Percentiles rank a stretch among this genome's conserved stretches.
Conservation (phyloP, 345 rosid genomes). For the Populus pruinosa region DNA sequence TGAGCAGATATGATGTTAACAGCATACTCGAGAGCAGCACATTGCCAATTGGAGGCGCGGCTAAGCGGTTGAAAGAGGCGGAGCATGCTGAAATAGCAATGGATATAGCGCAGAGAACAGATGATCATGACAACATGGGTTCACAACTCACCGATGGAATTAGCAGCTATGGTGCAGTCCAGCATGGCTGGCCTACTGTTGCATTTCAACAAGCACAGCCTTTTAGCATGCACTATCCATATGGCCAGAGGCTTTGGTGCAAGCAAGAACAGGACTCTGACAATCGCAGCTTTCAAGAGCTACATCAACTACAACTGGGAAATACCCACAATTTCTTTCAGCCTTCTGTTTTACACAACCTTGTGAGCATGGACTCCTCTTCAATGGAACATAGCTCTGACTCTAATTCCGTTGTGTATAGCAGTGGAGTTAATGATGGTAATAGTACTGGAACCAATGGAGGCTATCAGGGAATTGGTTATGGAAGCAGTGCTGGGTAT, state of each 20-base stretch:
- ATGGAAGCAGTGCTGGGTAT: constrained; percentile 22
- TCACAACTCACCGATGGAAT: constrained; percentile 26
- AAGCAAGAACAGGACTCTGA: constrained; percentile 60
- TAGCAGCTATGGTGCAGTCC: constrained; percentile 6
- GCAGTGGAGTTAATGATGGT: constrained; percentile 11
- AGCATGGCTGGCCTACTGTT: constrained; percentile 40
- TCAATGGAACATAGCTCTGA: constrained; percentile 49
- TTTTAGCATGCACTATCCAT: constrained; percentile 36
- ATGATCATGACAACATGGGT: constrained; percentile 1
- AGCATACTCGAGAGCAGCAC: constrained; percentile 31
- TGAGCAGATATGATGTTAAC: constrained; percentile 30
- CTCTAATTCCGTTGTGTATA: constrained; percentile 48
- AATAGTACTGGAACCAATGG: not conserved
- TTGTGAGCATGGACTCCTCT: constrained; percentile 46
- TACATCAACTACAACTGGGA: constrained; percentile 36
- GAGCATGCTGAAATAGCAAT: constrained; percentile 22
- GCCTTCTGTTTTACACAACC: constrained; percentile 34
- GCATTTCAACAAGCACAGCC: constrained; percentile 44
- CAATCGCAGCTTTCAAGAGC: constrained; percentile 21
- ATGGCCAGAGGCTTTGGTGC: constrained; percentile 54
- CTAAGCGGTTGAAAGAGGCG: constrained; percentile 21
- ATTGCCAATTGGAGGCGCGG: constrained; percentile 25
- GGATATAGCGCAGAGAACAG: constrained; percentile 7
- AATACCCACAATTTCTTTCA: constrained; percentile 52
- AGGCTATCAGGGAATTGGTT: not conserved